Evolutionary conservation across 805 yeast species (phyloP), one percentile per base, ranked within the genome.

Genomic region (Suhomyces vadensis): DNA sequence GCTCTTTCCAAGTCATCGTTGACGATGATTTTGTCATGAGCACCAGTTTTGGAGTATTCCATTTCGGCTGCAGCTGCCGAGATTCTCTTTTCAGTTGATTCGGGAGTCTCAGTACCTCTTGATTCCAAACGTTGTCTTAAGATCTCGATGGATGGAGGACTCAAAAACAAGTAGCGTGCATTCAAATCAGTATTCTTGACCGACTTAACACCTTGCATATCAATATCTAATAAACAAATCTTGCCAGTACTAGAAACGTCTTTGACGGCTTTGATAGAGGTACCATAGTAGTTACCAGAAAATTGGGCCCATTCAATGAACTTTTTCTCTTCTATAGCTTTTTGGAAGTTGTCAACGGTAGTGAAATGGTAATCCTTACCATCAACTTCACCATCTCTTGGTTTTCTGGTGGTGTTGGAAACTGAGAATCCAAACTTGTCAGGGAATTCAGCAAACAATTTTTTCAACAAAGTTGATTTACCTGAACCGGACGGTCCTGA

Each of bases 401-500:
- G 98, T 33, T 65, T 56, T 67, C 99, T 81, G 11, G 99, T 94
- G 43, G 99, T 89, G 69, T 88, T 82, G 31, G 97, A 90, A 31
- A 94, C 88, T 39, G 96, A 87, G 67, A 94, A 94, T 3, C 98
- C 99, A 69, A 94, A 94, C 49, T 74, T 79, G 55, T 78, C 83
- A 48, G 99, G 99, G 67, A 65, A 90, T 65, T 92, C 98, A 37
- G 86, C 90, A 61, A 94, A 87, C 52, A 94, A 75, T 64, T 83
- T 85, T 71, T 94, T 90, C 63, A 94, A 75, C 43, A 94, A 75
- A 9, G 99, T 94, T 53, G 97, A 89, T 69, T 94, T 94, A 51
- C 99, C 99, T 29, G 97, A 77, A 35, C 92, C 96, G 41, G 97
- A 88, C 44, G 99, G 99, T 54, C 99, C 99, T 33, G 97, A 90